Percentiles rank a stretch among this genome's conserved stretches.
These are phyloP conservation scores for Hypoxylon sp. DNA, from an alignment of 2,329 filamentous ascomycete genomes.

Conservation along the genomic window DNA sequence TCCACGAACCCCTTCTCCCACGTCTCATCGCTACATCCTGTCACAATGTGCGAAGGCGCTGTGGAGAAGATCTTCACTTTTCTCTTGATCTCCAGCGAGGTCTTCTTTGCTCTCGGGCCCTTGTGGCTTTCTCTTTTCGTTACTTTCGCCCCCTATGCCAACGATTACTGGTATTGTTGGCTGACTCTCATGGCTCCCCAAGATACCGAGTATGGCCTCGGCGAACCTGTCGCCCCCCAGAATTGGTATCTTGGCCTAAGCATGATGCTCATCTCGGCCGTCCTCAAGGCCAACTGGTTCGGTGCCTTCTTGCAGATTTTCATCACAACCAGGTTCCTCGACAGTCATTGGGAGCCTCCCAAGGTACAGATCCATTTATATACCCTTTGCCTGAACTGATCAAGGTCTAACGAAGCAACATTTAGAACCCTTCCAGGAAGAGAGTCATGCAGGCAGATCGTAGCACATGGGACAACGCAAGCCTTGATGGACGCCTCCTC, in stretches of 20 bases:
- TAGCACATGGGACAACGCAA: background rate
- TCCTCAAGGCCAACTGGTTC: slow-evolving; percentile 37
- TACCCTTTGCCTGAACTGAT: background rate
- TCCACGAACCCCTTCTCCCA: background rate
- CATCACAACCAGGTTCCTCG: slow-evolving; percentile 31
- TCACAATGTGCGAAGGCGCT: background rate
- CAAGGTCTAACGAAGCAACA: background rate
- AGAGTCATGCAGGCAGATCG: slow-evolving; percentile 34
- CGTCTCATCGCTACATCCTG: background rate
- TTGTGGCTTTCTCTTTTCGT: slow-evolving; percentile 21
- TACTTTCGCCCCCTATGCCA: slow-evolving; percentile 4
- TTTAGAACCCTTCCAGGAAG: slow-evolving; percentile 25
- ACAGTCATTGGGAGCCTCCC: slow-evolving; percentile 29
- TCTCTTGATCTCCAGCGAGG: no score
- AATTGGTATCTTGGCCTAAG: slow-evolving; percentile 21
- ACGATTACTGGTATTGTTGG: slow-evolving; percentile 21
- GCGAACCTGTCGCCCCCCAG: background rate
- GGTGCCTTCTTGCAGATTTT: slow-evolving; percentile 28
- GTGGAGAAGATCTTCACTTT: background rate
- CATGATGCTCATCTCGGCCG: slow-evolving; percentile 28
- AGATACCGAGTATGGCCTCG: background rate
- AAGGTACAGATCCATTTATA: slow-evolving; percentile 2
- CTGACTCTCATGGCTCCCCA: slow-evolving; percentile 11
- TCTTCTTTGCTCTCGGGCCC: slow-evolving; percentile 16
- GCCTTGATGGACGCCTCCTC: slow-evolving; percentile 3